Conservation (phyloP, 106 monocot genomes). For the Allium cepa region DNA sequence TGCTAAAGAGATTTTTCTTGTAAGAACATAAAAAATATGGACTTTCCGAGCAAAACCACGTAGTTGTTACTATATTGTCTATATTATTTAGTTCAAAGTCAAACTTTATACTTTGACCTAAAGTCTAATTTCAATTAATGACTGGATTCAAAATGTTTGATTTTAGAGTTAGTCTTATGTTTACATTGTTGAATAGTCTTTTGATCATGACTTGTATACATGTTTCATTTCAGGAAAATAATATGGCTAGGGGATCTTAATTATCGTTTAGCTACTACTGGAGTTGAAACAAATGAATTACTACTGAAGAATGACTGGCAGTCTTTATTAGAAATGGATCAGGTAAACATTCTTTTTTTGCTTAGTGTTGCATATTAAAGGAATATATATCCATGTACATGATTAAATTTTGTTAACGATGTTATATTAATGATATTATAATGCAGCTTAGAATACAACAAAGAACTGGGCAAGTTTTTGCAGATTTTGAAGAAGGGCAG, state of each 20-base stretch:
- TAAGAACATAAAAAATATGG: too few species aligned
- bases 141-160: neutral
- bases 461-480: conserved; percentile 54
- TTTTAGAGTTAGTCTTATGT: too few species aligned
- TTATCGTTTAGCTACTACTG: conserved; percentile 37
- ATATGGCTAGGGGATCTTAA: conserved; percentile 94
- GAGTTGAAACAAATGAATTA: conserved; percentile 30
- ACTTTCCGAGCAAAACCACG: too few species aligned
- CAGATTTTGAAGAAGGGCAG: conserved; percentile 75
- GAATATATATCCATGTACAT: neutral
- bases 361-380: neutral
- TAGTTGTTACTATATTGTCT: too few species aligned
- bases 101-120: neutral
- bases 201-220: neutral
- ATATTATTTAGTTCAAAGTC: neutral
- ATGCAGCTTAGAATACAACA: conserved; percentile 50
- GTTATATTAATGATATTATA: neutral
- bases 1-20: too few species aligned
- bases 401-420: neutral
- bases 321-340: conserved; percentile 66
- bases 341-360: conserved; percentile 21
- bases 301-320: conserved; percentile 54
- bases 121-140: neutral
- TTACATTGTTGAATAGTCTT: too few species aligned
- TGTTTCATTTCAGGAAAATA: conserved; percentile 37